Evolutionary conservation across 116 monocot species (phyloP).

Genomic region (Cymodocea nodosa): DNA sequence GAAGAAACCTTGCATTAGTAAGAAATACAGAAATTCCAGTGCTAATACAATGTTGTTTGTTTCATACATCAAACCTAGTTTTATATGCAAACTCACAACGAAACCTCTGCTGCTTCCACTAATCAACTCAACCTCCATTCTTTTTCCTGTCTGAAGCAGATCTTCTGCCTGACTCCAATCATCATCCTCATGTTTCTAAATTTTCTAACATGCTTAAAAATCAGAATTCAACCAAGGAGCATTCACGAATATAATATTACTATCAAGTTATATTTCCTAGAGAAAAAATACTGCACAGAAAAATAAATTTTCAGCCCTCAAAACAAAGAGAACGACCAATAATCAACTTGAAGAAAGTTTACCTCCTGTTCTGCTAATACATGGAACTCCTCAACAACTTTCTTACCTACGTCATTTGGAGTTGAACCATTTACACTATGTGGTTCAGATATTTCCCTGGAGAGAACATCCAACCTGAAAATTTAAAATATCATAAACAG

Average conservation of each 20-base stretch:
- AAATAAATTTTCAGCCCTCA: neutral
- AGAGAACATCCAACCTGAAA: slow-evolving; percentile 2
- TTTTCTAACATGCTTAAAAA: slow-evolving; percentile 11
- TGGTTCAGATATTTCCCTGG: slow-evolving; percentile 14
- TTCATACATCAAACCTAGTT: neutral
- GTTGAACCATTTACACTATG: slow-evolving; percentile 9
- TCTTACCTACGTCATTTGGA: slow-evolving; percentile 11
- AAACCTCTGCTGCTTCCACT: slow-evolving; percentile 85
- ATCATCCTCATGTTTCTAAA: slow-evolving; percentile 39
- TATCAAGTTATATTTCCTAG: neutral
- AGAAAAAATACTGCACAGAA: neutral
- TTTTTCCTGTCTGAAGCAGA: slow-evolving; percentile 45
- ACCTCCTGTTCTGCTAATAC: slow-evolving; percentile 56
- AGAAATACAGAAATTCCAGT: neutral
- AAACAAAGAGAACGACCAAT: neutral
- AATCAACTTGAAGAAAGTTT: slow-evolving; percentile 7
- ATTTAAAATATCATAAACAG: neutral
- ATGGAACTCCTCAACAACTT: slow-evolving; percentile 11
- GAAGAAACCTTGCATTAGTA: slow-evolving; percentile 4
- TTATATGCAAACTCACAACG: slow-evolving; percentile 49
- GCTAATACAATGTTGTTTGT: neutral
- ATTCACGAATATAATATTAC: neutral
- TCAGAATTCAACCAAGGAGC: slow-evolving; percentile 4
- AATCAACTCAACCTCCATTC: slow-evolving; percentile 70
- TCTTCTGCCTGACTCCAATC: slow-evolving; percentile 59